phyloP scores from a whole-genome alignment of 1,284 basidiomycete genomes.

The Agroathelia rolfsii region DNA sequence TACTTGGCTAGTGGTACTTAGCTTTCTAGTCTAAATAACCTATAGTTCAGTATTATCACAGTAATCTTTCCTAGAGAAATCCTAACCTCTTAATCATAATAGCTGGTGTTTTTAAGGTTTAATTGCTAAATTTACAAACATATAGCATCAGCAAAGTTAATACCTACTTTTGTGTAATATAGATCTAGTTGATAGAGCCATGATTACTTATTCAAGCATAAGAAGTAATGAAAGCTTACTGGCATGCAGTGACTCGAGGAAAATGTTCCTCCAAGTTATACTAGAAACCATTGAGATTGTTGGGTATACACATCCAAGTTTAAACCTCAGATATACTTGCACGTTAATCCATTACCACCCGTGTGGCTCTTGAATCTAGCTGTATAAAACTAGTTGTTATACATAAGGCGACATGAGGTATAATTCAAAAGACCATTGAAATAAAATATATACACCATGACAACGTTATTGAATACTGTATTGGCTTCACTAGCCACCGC shows the following conservation, averaged over 20 bases:
- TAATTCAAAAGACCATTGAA: neutral
- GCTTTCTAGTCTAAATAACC: slow-evolving; percentile 33
- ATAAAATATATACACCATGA: slow-evolving; percentile 15
- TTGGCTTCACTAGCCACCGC: slow-evolving; percentile 44
- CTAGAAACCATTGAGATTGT: slow-evolving; percentile 18
- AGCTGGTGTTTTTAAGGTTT: too few relatives aligned
- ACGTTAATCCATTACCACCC: slow-evolving; percentile 46
- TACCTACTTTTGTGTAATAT: slow-evolving; percentile 51
- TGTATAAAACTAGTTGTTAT: slow-evolving; percentile 44
- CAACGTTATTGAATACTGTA: too few relatives aligned
- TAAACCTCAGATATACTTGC: slow-evolving; percentile 36
- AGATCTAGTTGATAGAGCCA: slow-evolving; percentile 31
- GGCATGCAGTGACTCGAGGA: too few relatives aligned
- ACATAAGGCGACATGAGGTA: slow-evolving; percentile 3
- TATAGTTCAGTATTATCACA: neutral
- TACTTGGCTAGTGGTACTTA: slow-evolving; percentile 27
- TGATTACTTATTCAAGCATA: neutral
- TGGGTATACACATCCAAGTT: neutral
- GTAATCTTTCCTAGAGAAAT: neutral
- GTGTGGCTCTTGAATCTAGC: slow-evolving; percentile 65
- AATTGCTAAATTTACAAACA: too few relatives aligned
- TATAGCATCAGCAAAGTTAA: too few relatives aligned
- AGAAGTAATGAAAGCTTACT: slow-evolving; percentile 23
- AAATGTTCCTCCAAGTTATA: slow-evolving; percentile 52
- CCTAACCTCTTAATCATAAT: too few relatives aligned